These are phyloP conservation scores for Arbutus unedo DNA, from an alignment of 148 eudicot genomes.

Conservation along the genomic window DNA sequence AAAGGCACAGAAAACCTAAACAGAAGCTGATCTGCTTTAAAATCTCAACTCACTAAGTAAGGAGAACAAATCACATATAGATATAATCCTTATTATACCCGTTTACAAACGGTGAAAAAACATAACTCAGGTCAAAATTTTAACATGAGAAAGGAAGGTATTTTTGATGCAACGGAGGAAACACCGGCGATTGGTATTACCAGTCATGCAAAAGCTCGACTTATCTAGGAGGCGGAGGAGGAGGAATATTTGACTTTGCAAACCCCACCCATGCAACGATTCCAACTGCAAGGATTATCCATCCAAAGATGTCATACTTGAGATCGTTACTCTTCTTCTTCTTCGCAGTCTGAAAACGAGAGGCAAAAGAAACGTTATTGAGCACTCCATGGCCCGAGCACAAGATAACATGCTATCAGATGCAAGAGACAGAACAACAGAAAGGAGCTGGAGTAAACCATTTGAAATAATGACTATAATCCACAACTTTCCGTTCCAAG, in stretches of 20 bases:
- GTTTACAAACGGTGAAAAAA: background rate
- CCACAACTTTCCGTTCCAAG: background rate
- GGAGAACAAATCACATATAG: background rate
- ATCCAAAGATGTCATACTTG: constrained; percentile 54
- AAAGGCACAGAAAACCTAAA: background rate
- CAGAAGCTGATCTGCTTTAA: constrained; percentile 1
- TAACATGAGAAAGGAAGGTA: background rate
- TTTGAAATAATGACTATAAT: background rate
- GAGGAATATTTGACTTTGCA: constrained; percentile 67
- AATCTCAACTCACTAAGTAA: background rate
- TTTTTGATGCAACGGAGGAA: background rate
- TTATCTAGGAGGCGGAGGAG: constrained; percentile 73
- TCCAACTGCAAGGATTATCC: constrained; percentile 74
- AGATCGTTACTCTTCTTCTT: constrained; percentile 50
- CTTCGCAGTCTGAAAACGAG: constrained; percentile 30
- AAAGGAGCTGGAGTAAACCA: background rate
- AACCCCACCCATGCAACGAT: constrained; percentile 76
- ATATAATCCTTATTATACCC: background rate
- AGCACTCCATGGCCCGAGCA: background rate
- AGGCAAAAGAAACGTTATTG: background rate
- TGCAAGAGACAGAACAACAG: no score
- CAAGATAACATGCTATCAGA: background rate
- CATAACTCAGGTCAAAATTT: constrained; percentile 2
- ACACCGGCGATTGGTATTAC: background rate
- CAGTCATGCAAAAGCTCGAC: background rate